Base-by-base conservation (phyloP, 176 grass and related monocot species). In the Bromus sterilis region DNA sequence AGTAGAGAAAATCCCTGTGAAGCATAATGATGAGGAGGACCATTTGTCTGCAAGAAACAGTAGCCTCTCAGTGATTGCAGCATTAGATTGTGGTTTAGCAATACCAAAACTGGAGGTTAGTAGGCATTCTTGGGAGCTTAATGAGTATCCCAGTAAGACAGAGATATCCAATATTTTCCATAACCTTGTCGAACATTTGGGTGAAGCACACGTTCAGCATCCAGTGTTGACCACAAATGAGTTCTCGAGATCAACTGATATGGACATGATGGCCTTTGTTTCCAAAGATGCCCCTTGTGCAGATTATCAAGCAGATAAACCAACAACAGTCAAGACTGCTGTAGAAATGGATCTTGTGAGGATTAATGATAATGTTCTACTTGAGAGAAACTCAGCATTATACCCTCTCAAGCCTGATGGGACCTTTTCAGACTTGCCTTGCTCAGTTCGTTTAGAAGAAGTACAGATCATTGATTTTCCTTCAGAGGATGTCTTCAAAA, bases 331-430 rank as follows among this genome's bases (percentile, higher is more conserved):
- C 59, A 89, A 80, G 57, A 80, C 83, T 71, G 66, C 87, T 63
- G 83, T 94, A 82, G 86, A 93, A 66, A 98, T 95, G 88, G 86
- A 98, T 81, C 62, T 92, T 56, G 83, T 93, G 61, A 80, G 77
- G 78, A 77, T 98, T 44, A 83, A 85, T 87, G 87, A 76, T 78
- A 83, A 75, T 85, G 78, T 91, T 75, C 35, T 97, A 39, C 65
- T 94, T 51, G 75, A 97, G 44, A 90, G 55, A 82, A 79, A 80
- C 62, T 87, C 92, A 82, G 83, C 75, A 87, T 55, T 94, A 40
- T 97, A 94, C 73, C 69, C 77, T 80, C 71, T 90, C 62, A 88
- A 88, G 33, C 71, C 89, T 92, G 83, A 92, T 85, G 90, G 88
- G 18, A 85, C 59, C 28, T 85, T 67, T 75, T 83, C 90, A 78